Evolutionary conservation across 1,284 basidiomycete species (phyloP).

Genomic region (Anthracocystis walkeri): DNA sequence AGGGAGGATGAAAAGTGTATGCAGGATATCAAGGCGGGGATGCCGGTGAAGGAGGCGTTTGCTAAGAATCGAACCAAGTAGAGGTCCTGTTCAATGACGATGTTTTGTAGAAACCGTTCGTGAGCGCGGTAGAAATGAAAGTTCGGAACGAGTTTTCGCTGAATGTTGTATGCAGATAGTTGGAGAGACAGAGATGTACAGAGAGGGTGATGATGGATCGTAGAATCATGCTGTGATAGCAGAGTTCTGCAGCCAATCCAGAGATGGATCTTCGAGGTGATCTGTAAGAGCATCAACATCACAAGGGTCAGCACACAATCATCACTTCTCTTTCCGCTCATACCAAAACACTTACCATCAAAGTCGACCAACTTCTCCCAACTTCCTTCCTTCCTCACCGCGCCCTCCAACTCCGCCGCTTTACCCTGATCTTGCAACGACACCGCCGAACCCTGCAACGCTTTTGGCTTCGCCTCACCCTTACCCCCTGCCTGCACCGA

Average conservation of each 20-base stretch:
- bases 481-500: conserved; percentile 12
- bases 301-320: not conserved
- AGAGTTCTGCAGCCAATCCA: conserved; percentile 45
- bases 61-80: conserved; percentile 80
- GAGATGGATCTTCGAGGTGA: conserved; percentile 43
- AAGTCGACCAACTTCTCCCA: conserved; percentile 47
- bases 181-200: conserved; percentile 3
- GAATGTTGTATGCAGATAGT: conserved; percentile 1
- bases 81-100: no score
- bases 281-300: conserved; percentile 18
- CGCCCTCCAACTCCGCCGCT: conserved; percentile 22
- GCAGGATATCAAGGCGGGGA: conserved; percentile 80
- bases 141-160: not conserved
- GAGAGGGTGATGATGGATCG: not conserved
- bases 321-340: not conserved
- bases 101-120: no score
- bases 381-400: conserved; percentile 13
- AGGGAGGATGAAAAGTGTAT: conserved; percentile 81
- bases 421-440: conserved; percentile 14
- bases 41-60: conserved; percentile 82
- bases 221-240: conserved; percentile 25
- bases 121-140: not conserved
- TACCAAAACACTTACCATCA: conserved; percentile 31
- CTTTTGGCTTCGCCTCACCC: conserved; percentile 25
- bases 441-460: conserved; percentile 14